A percentile compares a stretch with the other conserved stretches of the same genome.
These are phyloP conservation scores for Xylaria hypoxylon DNA, from an alignment of 2,329 filamentous ascomycete genomes.

Conservation along the genomic window DNA sequence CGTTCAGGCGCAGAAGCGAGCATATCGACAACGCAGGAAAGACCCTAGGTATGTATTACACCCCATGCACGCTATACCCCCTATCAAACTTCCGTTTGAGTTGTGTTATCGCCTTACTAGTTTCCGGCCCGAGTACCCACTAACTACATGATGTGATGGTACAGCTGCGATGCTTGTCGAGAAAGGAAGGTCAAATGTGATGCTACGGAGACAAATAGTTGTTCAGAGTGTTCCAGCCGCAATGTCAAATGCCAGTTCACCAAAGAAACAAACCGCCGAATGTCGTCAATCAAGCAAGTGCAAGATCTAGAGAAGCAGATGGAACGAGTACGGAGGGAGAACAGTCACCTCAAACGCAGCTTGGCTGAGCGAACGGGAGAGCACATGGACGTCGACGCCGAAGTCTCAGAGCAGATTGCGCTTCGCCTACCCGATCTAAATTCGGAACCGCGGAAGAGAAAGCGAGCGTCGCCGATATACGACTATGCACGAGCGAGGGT, in stretches of 20 bases:
- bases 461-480: slow-evolving; percentile 69
- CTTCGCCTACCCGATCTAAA: slow-evolving; percentile 73
- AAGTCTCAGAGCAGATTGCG: slow-evolving; percentile 59
- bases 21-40: slow-evolving; percentile 93
- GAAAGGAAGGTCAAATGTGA: slow-evolving; percentile 91
- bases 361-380: slow-evolving; percentile 62
- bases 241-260: slow-evolving; percentile 99
- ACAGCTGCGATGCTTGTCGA: slow-evolving; percentile 89
- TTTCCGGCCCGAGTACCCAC: slow-evolving; percentile 27
- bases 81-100: not conserved
- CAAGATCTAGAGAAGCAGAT: slow-evolving; percentile 97
- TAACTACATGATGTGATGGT: slow-evolving; percentile 32
- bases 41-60: slow-evolving; percentile 73
- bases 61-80: not conserved
- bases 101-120: slow-evolving; percentile 7
- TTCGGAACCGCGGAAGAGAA: slow-evolving; percentile 72
- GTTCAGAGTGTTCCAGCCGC: slow-evolving; percentile 95
- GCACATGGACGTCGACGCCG: slow-evolving; percentile 62
- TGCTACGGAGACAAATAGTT: slow-evolving; percentile 94
- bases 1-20: slow-evolving; percentile 84
- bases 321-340: slow-evolving; percentile 81
- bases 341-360: slow-evolving; percentile 76
- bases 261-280: slow-evolving; percentile 96
- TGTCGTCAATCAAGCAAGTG: slow-evolving; percentile 99
- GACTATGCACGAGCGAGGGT: slow-evolving; percentile 78